A percentile compares a stretch with the other conserved stretches of the same genome.
phyloP scores from a whole-genome alignment of 1,284 basidiomycete species.

The Microbotryum lychnidis-dioicae region DNA sequence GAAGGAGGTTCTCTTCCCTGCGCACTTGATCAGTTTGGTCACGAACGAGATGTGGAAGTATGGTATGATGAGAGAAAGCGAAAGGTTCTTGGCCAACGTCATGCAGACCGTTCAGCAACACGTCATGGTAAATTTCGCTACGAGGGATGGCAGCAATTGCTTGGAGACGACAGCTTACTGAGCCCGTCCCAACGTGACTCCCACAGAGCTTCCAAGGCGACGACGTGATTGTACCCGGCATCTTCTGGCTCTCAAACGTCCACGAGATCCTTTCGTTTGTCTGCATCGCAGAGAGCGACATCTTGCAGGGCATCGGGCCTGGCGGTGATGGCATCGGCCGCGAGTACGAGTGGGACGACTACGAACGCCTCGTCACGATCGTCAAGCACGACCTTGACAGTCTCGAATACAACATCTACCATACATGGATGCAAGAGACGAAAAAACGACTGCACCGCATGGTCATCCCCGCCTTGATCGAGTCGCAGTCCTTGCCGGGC shows the following conservation, averaged over 20 bases:
- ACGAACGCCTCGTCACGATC: conserved; percentile 89
- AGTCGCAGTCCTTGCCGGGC: conserved; percentile 93
- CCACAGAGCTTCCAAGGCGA: conserved; percentile 67
- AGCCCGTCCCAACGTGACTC: conserved; percentile 2
- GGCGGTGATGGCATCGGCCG: conserved; percentile 79
- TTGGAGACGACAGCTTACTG: neutral
- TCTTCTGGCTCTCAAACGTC: conserved; percentile 99
- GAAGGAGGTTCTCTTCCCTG: conserved; percentile 98
- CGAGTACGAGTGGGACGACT: conserved; percentile 93
- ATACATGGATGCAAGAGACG: conserved; percentile 98
- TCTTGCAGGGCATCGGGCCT: conserved; percentile 94
- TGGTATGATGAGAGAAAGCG: conserved; percentile 91
- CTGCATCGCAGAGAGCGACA: conserved; percentile 95
- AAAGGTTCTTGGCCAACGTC: conserved; percentile 94
- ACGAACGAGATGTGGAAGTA: conserved; percentile 99
- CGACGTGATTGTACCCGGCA: conserved; percentile 89
- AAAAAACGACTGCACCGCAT: conserved; percentile 96
- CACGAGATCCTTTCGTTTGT: conserved; percentile 99
- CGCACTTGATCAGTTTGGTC: conserved; percentile 94
- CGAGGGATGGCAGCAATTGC: no score
- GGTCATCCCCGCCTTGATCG: conserved; percentile 96
- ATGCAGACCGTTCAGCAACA: conserved; percentile 98
- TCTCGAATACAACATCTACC: conserved; percentile 98
- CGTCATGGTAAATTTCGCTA: conserved; percentile 69
- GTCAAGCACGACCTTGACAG: conserved; percentile 99